Evolutionary conservation across 441 rosid species (phyloP).

Genomic region (Lepidium campestre): DNA sequence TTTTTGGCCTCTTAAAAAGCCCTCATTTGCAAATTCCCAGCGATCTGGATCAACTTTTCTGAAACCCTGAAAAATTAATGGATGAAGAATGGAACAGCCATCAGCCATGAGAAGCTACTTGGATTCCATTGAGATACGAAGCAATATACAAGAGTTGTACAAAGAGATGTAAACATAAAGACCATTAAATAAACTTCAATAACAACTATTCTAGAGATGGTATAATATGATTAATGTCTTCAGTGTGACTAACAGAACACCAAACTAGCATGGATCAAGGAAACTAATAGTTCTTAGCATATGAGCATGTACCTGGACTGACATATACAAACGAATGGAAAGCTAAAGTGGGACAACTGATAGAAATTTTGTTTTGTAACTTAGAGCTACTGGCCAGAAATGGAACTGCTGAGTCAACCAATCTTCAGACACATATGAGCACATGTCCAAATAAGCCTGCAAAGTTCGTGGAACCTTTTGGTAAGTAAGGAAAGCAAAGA

Average conservation of each 20-base stretch:
- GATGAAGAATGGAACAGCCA: conserved; percentile 7
- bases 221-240: not conserved
- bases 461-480: conserved; percentile 28
- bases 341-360: conserved; percentile 25
- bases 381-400: conserved; percentile 27
- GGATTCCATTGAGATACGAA: not conserved
- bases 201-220: not conserved
- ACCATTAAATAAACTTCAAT: not conserved
- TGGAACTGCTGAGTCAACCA: conserved; percentile 25
- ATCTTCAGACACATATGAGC: conserved; percentile 27
- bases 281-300: conserved; percentile 23
- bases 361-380: conserved; percentile 17
- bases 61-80: conserved; percentile 41
- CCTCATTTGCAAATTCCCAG: conserved; percentile 63
- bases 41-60: conserved; percentile 63
- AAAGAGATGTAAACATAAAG: not conserved
- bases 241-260: not conserved
- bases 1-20: conserved; percentile 53
- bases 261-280: conserved; percentile 11
- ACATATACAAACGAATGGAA: conserved; percentile 24
- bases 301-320: conserved; percentile 23
- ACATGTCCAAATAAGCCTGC: conserved; percentile 34
- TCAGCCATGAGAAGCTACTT: conserved; percentile 7
- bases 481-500: conserved; percentile 19
- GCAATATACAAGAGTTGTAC: not conserved